phyloP scores from a whole-genome alignment of 2,329 filamentous ascomycete species.

The Diaporthe ampelina region DNA sequence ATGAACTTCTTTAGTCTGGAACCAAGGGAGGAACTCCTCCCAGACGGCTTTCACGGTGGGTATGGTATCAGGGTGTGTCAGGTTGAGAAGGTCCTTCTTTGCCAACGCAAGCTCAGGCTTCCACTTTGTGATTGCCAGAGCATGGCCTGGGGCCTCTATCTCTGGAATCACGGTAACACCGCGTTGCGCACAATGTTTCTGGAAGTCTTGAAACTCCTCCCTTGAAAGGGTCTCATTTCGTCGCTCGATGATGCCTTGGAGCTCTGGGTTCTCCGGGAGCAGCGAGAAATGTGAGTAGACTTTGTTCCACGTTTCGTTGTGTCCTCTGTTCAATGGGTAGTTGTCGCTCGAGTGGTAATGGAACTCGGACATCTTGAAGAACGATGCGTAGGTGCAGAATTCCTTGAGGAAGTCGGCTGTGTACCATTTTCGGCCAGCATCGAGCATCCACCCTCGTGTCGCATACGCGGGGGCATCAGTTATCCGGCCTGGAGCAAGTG shows the following conservation, averaged over 20 bases:
- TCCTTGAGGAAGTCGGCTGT: conserved; percentile 31
- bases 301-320: conserved; percentile 59
- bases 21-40: conserved; percentile 67
- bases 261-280: conserved; percentile 48
- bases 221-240: conserved; percentile 26
- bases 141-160: conserved; percentile 31
- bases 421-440: conserved; percentile 30
- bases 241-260: conserved; percentile 36
- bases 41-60: conserved; percentile 65
- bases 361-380: conserved; percentile 52
- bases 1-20: conserved; percentile 67
- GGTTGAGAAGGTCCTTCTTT: conserved; percentile 42
- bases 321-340: conserved; percentile 61
- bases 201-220: conserved; percentile 27
- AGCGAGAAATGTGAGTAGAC: conserved; percentile 62
- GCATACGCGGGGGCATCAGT: conserved; percentile 33
- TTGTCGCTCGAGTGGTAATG: conserved; percentile 65
- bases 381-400: conserved; percentile 23
- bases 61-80: conserved; percentile 63
- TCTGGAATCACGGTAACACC: conserved; percentile 28
- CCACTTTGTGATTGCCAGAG: conserved; percentile 25
- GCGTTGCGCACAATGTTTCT: conserved; percentile 19
- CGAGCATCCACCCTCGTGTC: conserved; percentile 30
- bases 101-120: conserved; percentile 31
- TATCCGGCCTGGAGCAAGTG: conserved; percentile 27